Conservation (phyloP, 2,329 filamentous ascomycete species). For the Pseudogymnoascus sp. region DNA sequence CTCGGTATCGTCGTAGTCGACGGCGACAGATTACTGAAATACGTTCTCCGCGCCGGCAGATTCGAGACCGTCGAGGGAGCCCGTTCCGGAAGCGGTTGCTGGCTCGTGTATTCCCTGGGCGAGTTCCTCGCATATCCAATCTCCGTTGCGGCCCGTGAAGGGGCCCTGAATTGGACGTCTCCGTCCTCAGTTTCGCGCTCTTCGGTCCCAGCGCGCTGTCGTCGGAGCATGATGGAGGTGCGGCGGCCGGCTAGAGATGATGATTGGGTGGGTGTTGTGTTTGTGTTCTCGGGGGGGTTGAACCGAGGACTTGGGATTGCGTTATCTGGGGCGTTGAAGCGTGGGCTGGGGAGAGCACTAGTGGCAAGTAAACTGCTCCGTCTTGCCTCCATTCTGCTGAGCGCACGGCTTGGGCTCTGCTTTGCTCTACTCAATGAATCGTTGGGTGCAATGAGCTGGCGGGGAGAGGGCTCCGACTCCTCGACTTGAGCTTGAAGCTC, state of each 20-base stretch:
- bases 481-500: background rate
- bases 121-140: constrained; percentile 32
- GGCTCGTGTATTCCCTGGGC: constrained; percentile 35
- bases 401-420: constrained; percentile 19
- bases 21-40: constrained; percentile 39
- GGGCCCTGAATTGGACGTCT: constrained; percentile 44
- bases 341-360: constrained; percentile 26
- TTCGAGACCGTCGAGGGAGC: constrained; percentile 35
- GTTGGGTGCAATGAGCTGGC: background rate
- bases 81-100: constrained; percentile 31
- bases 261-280: constrained; percentile 29
- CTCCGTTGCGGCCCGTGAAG: constrained; percentile 54
- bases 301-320: constrained; percentile 28
- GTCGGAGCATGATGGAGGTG: constrained; percentile 45
- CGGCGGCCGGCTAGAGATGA: constrained; percentile 48
- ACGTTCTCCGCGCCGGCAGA: constrained; percentile 47
- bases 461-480: background rate
- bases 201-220: constrained; percentile 25
- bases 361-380: constrained; percentile 28
- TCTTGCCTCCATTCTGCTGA: constrained; percentile 28
- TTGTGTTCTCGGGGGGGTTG: constrained; percentile 26
- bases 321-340: constrained; percentile 24
- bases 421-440: constrained; percentile 1
- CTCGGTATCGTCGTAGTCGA: constrained; percentile 33
- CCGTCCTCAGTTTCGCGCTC: constrained; percentile 38